Conservation (phyloP, 2,329 filamentous ascomycete genomes). For the Pseudocercospora ulei region DNA sequence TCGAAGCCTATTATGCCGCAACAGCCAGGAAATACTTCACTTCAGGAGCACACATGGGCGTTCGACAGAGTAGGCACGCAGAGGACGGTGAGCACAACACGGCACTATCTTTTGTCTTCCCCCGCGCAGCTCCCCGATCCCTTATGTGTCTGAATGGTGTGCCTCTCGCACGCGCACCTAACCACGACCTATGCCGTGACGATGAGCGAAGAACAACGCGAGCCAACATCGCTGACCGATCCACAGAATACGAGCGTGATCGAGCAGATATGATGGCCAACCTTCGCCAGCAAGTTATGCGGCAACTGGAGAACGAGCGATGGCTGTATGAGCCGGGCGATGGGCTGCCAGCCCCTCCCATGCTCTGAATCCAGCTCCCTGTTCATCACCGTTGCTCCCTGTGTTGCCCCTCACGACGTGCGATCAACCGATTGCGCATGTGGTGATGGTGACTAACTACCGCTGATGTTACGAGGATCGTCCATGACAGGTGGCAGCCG, state of each 20-base stretch:
- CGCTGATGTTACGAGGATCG: no score
- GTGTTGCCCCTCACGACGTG: no score
- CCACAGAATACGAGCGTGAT: conserved; percentile 25
- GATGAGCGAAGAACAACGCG: background rate
- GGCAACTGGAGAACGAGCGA: conserved; percentile 25
- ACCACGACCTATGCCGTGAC: no score
- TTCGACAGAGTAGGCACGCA: conserved; percentile 19
- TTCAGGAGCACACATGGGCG: conserved; percentile 23
- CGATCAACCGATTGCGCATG: no score
- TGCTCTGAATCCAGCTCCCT: background rate
- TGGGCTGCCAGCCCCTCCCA: conserved; percentile 9
- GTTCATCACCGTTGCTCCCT: background rate
- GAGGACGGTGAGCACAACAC: conserved; percentile 24
- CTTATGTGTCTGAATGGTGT: background rate
- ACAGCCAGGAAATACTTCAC: conserved; percentile 27
- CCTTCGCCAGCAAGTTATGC: conserved; percentile 24
- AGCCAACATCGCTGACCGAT: conserved; percentile 1
- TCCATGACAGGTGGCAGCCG: no score
- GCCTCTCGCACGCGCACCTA: no score
- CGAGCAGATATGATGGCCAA: conserved; percentile 21
- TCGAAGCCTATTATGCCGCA: conserved; percentile 22
- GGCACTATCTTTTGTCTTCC: background rate
- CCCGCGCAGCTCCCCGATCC: background rate
- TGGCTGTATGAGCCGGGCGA: conserved; percentile 28
- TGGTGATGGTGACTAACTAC: no score